A percentile compares a stretch with the other conserved stretches of the same genome.
phyloP scores from a whole-genome alignment of 2,329 filamentous ascomycete species.

The Claviceps fusiformis region DNA sequence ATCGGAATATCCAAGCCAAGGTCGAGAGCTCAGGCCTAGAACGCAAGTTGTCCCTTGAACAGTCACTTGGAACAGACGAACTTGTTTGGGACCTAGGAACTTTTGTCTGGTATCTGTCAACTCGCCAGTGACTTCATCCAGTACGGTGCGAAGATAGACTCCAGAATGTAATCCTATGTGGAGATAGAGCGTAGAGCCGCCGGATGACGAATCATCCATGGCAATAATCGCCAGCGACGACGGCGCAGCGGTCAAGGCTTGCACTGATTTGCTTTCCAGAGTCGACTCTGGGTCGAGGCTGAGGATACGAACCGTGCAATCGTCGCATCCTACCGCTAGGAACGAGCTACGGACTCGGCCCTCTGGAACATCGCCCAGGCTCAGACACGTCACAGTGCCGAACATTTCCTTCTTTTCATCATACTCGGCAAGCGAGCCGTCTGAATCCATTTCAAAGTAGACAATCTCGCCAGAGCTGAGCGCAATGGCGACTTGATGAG shows the following conservation, averaged over 20 bases:
- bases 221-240: constrained; percentile 83
- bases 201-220: constrained; percentile 87
- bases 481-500: constrained; percentile 83
- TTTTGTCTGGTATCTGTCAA: constrained; percentile 88
- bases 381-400: constrained; percentile 88
- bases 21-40: constrained; percentile 76
- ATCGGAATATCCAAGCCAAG: constrained; percentile 94
- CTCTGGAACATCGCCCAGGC: constrained; percentile 82
- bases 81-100: constrained; percentile 82
- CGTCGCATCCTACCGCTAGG: constrained; percentile 90
- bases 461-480: constrained; percentile 93
- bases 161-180: constrained; percentile 94
- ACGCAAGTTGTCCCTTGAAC: constrained; percentile 76
- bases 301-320: constrained; percentile 86
- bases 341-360: constrained; percentile 82
- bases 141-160: constrained; percentile 85
- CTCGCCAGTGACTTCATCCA: constrained; percentile 93
- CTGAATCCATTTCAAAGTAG: constrained; percentile 93
- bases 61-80: constrained; percentile 81
- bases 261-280: constrained; percentile 84
- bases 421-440: constrained; percentile 84
- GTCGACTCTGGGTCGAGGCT: constrained; percentile 84
- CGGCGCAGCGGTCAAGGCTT: constrained; percentile 81
- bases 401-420: constrained; percentile 93
- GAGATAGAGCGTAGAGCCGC: constrained; percentile 78